A percentile compares a stretch with the other conserved stretches of the same genome.
phyloP scores from a whole-genome alignment of 352 stramenopile species.

The Saprolegnia parasitica region DNA sequence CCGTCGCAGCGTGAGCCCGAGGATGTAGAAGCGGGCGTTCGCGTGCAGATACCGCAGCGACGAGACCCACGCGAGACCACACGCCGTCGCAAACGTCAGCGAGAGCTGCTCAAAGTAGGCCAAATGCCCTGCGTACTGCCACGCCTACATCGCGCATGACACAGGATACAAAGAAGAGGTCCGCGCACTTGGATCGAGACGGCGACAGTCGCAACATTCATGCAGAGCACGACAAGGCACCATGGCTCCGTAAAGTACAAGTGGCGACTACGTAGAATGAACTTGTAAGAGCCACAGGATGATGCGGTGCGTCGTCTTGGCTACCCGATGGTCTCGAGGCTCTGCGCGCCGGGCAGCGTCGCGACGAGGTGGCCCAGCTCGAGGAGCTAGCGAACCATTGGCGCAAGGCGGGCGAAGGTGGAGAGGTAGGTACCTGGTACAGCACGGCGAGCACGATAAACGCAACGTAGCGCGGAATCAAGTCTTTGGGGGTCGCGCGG shows the following conservation, averaged over 20 bases:
- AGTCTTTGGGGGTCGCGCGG: conserved; percentile 38
- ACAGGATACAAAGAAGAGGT: background rate
- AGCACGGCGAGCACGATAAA: conserved; percentile 8
- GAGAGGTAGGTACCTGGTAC: conserved; percentile 27
- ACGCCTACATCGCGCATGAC: conserved; percentile 39
- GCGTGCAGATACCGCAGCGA: conserved; percentile 70
- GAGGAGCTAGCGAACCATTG: background rate
- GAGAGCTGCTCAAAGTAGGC: conserved; percentile 52
- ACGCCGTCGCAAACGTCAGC: conserved; percentile 59
- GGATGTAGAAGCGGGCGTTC: conserved; percentile 66
- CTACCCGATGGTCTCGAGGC: background rate
- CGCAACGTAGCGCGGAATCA: conserved; percentile 2
- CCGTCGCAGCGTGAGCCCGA: conserved; percentile 65
- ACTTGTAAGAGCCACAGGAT: background rate
- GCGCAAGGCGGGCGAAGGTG: conserved; percentile 24
- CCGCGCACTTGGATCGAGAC: conserved; percentile 37
- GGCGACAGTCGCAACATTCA: conserved; percentile 52
- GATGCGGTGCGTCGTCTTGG: background rate
- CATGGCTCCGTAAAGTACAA: conserved; percentile 34
- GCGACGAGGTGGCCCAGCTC: background rate
- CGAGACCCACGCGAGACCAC: conserved; percentile 65
- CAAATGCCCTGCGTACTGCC: conserved; percentile 49
- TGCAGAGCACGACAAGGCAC: conserved; percentile 49
- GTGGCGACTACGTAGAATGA: conserved; percentile 25
- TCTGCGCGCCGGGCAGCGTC: background rate